Conservation (phyloP, 2,329 filamentous ascomycete species). For the Hirsutella rhossiliensis region DNA sequence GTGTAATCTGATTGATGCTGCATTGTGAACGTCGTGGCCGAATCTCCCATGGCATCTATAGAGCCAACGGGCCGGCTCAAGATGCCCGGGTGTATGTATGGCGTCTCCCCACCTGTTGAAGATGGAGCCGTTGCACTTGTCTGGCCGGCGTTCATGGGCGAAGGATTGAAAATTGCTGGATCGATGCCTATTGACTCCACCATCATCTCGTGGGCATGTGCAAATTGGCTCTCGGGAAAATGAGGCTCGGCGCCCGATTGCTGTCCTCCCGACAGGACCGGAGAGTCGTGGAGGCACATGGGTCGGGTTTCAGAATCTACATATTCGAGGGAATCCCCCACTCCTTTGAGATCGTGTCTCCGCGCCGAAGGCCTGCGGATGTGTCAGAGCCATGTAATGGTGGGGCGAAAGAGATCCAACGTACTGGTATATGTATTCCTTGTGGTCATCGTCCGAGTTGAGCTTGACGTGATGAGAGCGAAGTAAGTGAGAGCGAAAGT, state of each 20-base stretch:
- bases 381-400: neutral
- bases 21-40: too few species aligned
- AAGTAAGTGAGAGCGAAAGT: constrained; percentile 69
- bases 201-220: too few species aligned
- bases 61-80: too few species aligned
- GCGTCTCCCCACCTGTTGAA: too few species aligned
- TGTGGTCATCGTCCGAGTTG: constrained; percentile 24
- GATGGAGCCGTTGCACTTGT: too few species aligned
- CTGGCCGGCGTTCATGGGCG: too few species aligned
- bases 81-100: too few species aligned
- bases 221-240: too few species aligned
- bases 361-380: neutral
- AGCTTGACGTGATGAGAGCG: constrained; percentile 46
- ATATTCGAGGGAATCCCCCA: constrained; percentile 13
- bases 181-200: too few species aligned
- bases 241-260: neutral
- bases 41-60: too few species aligned
- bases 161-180: too few species aligned
- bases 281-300: constrained; percentile 7
- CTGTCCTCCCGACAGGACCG: neutral
- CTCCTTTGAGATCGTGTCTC: constrained; percentile 6
- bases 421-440: constrained; percentile 16
- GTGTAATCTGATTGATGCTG: too few species aligned
- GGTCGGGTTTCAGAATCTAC: constrained; percentile 7
- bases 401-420: neutral